phyloP scores from a whole-genome alignment of 140 eudicot genomes.

The Cichorium intybus region DNA sequence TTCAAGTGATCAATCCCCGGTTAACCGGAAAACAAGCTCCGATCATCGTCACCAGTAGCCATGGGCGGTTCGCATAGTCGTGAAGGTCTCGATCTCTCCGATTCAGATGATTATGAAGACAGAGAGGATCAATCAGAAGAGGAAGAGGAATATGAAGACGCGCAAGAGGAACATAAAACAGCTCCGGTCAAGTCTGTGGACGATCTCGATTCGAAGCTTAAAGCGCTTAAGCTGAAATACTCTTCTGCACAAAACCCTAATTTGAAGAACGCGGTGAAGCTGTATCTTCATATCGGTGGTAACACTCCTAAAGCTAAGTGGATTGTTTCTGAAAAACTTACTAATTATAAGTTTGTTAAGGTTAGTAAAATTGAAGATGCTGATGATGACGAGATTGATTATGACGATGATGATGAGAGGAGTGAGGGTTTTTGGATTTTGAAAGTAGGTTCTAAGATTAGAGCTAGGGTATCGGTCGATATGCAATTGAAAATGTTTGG shows the following conservation, averaged over 20 bases:
- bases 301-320: slow-evolving; percentile 81
- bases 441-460: slow-evolving; percentile 67
- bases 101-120: slow-evolving; percentile 55
- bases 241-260: slow-evolving; percentile 32
- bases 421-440: slow-evolving; percentile 59
- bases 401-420: slow-evolving; percentile 7
- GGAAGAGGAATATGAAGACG: slow-evolving; percentile 39
- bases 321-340: slow-evolving; percentile 58
- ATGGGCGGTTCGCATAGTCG: slow-evolving; percentile 94
- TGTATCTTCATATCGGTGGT: slow-evolving; percentile 78
- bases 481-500: slow-evolving; percentile 87
- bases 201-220: slow-evolving; percentile 57
- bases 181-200: slow-evolving; percentile 39
- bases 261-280: slow-evolving; percentile 57
- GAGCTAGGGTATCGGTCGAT: slow-evolving; percentile 69
- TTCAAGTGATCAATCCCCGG: neutral
- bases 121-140: slow-evolving; percentile 30
- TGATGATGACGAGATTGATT: slow-evolving; percentile 35
- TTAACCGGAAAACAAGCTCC: slow-evolving; percentile 13
- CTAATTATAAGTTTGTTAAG: slow-evolving; percentile 43
- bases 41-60: slow-evolving; percentile 1
- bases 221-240: slow-evolving; percentile 61
- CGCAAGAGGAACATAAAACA: slow-evolving; percentile 29
- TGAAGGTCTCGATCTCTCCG: slow-evolving; percentile 85
- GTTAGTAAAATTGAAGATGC: slow-evolving; percentile 24